Percentiles rank a stretch among this genome's conserved stretches.
These are phyloP conservation scores for Entophlyctis helioformis DNA, from an alignment of 192 early-diverging fungal species.

Conservation along the genomic window DNA sequence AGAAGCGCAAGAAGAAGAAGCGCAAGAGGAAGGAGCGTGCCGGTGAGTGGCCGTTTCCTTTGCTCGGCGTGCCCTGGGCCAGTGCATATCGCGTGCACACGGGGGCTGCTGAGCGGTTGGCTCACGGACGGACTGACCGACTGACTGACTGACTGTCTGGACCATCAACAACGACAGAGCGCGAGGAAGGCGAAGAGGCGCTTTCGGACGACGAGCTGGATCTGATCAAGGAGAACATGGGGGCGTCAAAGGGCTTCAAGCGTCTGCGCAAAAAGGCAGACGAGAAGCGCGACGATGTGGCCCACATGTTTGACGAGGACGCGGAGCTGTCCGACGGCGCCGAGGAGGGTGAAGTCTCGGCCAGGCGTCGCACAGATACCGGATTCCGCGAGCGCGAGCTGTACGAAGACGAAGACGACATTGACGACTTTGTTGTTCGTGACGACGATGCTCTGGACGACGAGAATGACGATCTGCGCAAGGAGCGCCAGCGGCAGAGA, in stretches of 20 bases:
- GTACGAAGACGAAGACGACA: slow-evolving; percentile 34
- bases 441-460: too few relatives aligned
- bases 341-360: slow-evolving; percentile 4
- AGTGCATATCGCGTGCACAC: too few relatives aligned
- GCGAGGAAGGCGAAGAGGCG: slow-evolving; percentile 47
- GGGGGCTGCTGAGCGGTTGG: too few relatives aligned
- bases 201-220: slow-evolving; percentile 90
- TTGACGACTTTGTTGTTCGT: slow-evolving; percentile 34
- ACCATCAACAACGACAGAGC: neutral
- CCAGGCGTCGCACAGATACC: too few relatives aligned
- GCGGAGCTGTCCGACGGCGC: slow-evolving; percentile 19
- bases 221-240: slow-evolving; percentile 69
- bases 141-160: too few relatives aligned
- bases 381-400: slow-evolving; percentile 9
- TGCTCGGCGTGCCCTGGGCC: too few relatives aligned
- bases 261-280: slow-evolving; percentile 60
- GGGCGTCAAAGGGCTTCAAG: slow-evolving; percentile 43
- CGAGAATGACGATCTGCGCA: slow-evolving; percentile 9
- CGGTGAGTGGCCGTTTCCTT: too few relatives aligned
- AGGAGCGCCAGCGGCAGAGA: slow-evolving; percentile 5
- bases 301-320: slow-evolving; percentile 66
- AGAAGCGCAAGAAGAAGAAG: slow-evolving; percentile 40
- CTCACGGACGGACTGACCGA: too few relatives aligned
- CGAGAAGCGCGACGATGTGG: slow-evolving; percentile 37
- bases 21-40: slow-evolving; percentile 47